Evolutionary conservation across 2,329 filamentous ascomycete species (phyloP).

Genomic region (Lasiodiplodia theobromae): DNA sequence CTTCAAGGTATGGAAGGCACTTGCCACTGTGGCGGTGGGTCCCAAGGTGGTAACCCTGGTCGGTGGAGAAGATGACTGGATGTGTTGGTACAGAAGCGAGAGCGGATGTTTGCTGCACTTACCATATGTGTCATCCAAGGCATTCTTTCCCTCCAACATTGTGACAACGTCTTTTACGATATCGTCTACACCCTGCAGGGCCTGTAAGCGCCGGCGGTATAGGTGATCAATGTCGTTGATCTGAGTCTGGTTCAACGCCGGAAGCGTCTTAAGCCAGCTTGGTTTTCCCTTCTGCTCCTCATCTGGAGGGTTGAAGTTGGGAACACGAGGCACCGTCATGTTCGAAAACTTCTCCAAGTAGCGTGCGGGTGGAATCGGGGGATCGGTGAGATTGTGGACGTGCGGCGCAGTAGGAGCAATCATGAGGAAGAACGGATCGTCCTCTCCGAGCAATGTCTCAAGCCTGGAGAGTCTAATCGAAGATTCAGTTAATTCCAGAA

Average conservation of each 20-base stretch:
- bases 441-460: background rate
- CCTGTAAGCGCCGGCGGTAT: constrained; percentile 35
- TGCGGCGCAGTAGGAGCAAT: constrained; percentile 36
- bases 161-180: constrained; percentile 43
- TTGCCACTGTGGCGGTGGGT: constrained; percentile 40
- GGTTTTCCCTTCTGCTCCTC: background rate
- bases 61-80: constrained; percentile 37
- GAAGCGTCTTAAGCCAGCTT: background rate
- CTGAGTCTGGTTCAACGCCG: constrained; percentile 32
- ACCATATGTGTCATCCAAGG: constrained; percentile 39
- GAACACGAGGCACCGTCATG: constrained; percentile 16
- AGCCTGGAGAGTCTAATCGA: background rate
- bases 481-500: too few species aligned
- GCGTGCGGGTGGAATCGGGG: constrained; percentile 32
- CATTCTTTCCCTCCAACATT: constrained; percentile 37
- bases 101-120: background rate
- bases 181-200: constrained; percentile 43
- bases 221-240: constrained; percentile 34
- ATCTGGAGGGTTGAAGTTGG: constrained; percentile 37
- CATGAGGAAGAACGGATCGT: constrained; percentile 35
- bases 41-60: constrained; percentile 42
- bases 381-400: constrained; percentile 28
- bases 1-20: constrained; percentile 39
- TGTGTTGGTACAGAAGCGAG: background rate
- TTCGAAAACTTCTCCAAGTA: constrained; percentile 34